Conservation (phyloP, 768 basidiomycete genomes). For the Boletus fagicola region DNA sequence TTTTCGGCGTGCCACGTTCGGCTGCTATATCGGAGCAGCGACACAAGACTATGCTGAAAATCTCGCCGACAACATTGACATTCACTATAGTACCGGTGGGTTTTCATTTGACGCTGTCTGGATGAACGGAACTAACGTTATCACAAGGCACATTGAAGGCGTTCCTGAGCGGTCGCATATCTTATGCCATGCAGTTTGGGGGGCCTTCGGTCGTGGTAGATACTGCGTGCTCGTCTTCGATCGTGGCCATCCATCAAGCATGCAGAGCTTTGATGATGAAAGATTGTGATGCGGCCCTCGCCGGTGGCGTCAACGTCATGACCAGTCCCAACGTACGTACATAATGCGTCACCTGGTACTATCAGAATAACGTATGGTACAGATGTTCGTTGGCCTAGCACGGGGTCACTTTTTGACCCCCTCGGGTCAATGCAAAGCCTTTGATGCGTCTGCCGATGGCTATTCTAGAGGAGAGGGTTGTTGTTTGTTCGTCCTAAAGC, state of each 20-base stretch:
- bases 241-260: conserved; percentile 66
- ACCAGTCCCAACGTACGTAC: conserved; percentile 64
- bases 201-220: conserved; percentile 73
- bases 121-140: not conserved
- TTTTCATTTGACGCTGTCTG: not conserved
- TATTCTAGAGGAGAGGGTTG: conserved; percentile 73
- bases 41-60: conserved; percentile 72
- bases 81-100: conserved; percentile 68
- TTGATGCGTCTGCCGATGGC: conserved; percentile 71
- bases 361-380: conserved; percentile 1
- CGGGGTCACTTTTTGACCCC: conserved; percentile 66
- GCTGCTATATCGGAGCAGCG: conserved; percentile 66
- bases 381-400: conserved; percentile 73
- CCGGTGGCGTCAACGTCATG: conserved; percentile 73
- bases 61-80: conserved; percentile 57
- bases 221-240: conserved; percentile 73
- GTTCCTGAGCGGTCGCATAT: conserved; percentile 70
- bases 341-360: not conserved
- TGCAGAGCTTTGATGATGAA: conserved; percentile 59
- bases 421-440: conserved; percentile 66
- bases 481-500: conserved; percentile 69
- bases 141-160: conserved; percentile 56
- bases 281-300: conserved; percentile 68
- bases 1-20: conserved; percentile 54
- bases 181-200: conserved; percentile 62